phyloP scores from a whole-genome alignment of 495 filamentous ascomycete species.

The Talaromyces proteolyticus region DNA sequence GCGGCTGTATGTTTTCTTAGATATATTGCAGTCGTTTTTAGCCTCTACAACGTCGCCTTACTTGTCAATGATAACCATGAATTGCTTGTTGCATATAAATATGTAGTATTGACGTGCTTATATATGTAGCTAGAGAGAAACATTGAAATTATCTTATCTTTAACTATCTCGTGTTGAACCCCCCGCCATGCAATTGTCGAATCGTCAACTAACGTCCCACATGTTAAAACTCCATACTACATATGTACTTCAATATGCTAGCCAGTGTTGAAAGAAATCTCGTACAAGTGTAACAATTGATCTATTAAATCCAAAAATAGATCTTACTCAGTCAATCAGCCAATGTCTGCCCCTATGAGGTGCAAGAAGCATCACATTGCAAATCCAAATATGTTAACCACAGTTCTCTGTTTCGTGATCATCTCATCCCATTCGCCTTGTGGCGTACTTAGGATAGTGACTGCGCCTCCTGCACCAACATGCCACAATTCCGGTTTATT shows the following conservation, averaged over 20 bases:
- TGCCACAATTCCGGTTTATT: conserved; percentile 54
- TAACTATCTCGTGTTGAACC: background rate
- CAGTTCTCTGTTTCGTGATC: conserved; percentile 70
- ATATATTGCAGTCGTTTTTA: no score
- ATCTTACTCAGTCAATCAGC: no score
- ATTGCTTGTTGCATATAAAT: no score
- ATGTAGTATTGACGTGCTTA: background rate
- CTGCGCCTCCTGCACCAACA: conserved; percentile 82
- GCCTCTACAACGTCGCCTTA: no score
- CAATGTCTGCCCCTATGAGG: no score
- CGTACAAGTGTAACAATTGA: no score
- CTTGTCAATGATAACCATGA: no score
- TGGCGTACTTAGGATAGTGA: conserved; percentile 72
- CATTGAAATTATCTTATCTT: no score
- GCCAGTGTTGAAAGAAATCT: no score
- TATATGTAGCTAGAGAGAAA: background rate
- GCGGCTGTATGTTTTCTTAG: no score
- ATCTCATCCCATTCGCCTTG: conserved; percentile 89
- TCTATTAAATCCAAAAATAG: no score
- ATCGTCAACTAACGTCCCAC: background rate
- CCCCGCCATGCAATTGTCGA: conserved; percentile 5
- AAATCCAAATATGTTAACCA: conserved; percentile 43
- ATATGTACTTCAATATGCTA: no score
- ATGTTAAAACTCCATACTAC: background rate
- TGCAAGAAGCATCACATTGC: conserved; percentile 5